Base-by-base conservation (phyloP, 352 stramenopile genomes). In the Globisporangium spinosum region DNA sequence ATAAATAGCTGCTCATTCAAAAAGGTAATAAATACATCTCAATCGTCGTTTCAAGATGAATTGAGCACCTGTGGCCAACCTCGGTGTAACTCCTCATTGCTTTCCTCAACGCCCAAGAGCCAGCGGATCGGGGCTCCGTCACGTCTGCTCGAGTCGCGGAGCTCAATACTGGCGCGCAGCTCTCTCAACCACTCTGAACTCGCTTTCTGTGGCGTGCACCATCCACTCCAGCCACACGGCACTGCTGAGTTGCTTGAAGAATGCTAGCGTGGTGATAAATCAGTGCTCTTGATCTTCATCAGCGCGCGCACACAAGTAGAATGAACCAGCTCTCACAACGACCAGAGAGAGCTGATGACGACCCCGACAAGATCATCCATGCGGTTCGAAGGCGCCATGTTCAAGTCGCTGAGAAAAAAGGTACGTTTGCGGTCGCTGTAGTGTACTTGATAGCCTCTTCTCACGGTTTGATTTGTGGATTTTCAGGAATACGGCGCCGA, bases 401-500 rank as follows among this genome's bases (percentile, higher is more conserved):
- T 10, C 60, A 71, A 49, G 54, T 68, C 22, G 40, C 54, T 3
- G 47, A 68, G 25, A 71, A 62, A n/a, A n/a, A 58, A 72, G 43
- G 62, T 72, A 58, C 23, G 13, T 6, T n/a, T 32, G 49, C 5
- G 54, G n/a, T 71, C 20, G 1, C 9, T 58, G 51, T 5, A 6
- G 7, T 20, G 20, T 27, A 7, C 10, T 49, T 9, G 29, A 25
- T 35, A n/a, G 5, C 0, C 29, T 1, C 12, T 32, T 23, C 32
- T 56, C 12, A 32, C 13, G 32, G 2, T 43, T 15, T 56, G 25
- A 12, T 1, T 22, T 63, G 15, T 55, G 27, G 15, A 15, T 10
- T 9, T 32, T 13, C 49, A 88, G 76, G 32, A 69, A 61, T 77
- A 78, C 34, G 84, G 84, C 2, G 82, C 81, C 2, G 78, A 91